Percentiles rank a stretch among this genome's conserved stretches.
Conservation (phyloP, 179 eudicot species). For the Carnegiea gigantea region DNA sequence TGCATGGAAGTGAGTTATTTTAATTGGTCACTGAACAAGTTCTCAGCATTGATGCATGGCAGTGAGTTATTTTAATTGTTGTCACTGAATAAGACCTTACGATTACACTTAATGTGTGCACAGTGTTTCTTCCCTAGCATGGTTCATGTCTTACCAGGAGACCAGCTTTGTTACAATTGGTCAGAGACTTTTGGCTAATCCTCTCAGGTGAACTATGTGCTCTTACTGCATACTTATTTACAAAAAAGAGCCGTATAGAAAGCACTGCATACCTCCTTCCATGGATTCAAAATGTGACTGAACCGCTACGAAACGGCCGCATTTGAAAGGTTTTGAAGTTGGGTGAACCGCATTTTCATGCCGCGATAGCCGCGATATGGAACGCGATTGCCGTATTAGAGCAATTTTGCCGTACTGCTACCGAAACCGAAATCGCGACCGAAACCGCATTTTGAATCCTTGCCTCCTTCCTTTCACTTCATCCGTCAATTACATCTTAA, state of each 20-base stretch:
- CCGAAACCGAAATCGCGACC: no score
- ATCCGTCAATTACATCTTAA: conserved; percentile 4
- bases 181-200: conserved; percentile 93
- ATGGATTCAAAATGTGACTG: no score
- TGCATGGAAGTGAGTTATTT: neutral
- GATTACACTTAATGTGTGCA: conserved; percentile 15
- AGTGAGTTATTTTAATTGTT: neutral
- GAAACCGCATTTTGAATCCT: no score
- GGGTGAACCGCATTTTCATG: no score
- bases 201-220: conserved; percentile 61
- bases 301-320: no score
- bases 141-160: conserved; percentile 99
- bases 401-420: no score
- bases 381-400: no score
- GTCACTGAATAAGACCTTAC: neutral
- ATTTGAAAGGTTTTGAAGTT: no score
- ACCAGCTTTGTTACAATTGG: conserved; percentile 96
- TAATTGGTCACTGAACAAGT: neutral
- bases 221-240: conserved; percentile 12
- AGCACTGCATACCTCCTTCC: neutral
- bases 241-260: neutral
- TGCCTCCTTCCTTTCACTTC: neutral
- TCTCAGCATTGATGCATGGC: neutral
- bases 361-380: no score
- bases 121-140: conserved; percentile 95